Conservation (phyloP, 305 asterid genomes). For the Solanum chacoense region DNA sequence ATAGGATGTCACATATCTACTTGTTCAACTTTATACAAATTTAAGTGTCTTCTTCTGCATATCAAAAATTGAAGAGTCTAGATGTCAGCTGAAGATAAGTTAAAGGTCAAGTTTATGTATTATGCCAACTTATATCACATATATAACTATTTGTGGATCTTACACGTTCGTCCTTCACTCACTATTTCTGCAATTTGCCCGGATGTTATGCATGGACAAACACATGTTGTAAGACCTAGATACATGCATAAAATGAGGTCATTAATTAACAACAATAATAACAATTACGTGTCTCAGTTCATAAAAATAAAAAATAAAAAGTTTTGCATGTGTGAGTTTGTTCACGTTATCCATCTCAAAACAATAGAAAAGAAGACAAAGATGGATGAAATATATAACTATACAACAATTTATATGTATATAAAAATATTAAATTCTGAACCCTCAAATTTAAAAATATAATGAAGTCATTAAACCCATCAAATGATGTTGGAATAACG, state of each 20-base stretch:
- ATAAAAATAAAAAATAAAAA: background rate
- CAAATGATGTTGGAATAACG: background rate
- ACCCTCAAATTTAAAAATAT: background rate
- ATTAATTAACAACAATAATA: background rate
- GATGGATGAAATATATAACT: background rate
- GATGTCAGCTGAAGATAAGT: background rate
- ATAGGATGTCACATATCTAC: background rate
- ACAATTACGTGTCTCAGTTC: background rate
- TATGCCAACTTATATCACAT: background rate
- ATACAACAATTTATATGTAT: too few species aligned
- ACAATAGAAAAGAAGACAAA: background rate
- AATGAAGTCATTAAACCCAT: background rate
- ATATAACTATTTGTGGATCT: background rate
- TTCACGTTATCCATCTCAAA: background rate
- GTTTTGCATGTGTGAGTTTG: background rate
- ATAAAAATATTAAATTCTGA: background rate
- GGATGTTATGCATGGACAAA: conserved; percentile 25
- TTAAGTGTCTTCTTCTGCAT: background rate
- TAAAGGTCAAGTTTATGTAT: background rate
- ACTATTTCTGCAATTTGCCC: conserved; percentile 27
- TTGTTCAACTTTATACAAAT: background rate
- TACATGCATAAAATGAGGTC: background rate
- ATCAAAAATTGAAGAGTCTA: background rate
- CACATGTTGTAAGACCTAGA: conserved; percentile 16
- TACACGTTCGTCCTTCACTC: conserved; percentile 26